Evolutionary conservation across 75 land plant genomes (phyloP).

Genomic region (Adiantum capillusveneris): DNA sequence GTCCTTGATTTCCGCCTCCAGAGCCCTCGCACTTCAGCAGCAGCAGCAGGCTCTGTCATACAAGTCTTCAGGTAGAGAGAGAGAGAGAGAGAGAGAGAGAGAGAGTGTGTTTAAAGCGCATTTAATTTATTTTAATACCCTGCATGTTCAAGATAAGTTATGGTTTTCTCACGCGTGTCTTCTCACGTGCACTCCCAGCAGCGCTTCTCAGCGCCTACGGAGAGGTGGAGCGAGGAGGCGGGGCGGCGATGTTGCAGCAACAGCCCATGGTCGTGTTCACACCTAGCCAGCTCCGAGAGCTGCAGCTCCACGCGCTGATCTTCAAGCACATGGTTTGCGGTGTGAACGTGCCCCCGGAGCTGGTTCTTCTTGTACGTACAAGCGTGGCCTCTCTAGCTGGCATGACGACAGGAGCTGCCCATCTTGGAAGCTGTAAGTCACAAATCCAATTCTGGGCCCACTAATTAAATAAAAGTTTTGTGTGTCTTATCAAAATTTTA

Average conservation of each 20-base stretch:
- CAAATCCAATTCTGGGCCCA: too few species aligned
- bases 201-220: neutral
- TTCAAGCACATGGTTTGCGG: constrained; percentile 71
- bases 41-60: constrained; percentile 7
- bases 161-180: too few species aligned
- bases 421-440: constrained; percentile 17
- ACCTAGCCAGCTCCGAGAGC: constrained; percentile 57
- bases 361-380: constrained; percentile 33
- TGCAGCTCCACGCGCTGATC: constrained; percentile 76
- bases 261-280: constrained; percentile 15
- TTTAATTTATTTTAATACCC: too few species aligned
- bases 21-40: constrained; percentile 15
- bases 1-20: constrained; percentile 18
- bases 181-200: neutral
- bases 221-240: constrained; percentile 10
- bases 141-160: too few species aligned
- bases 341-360: constrained; percentile 34
- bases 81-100: constrained; percentile 9
- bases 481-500: too few species aligned
- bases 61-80: neutral
- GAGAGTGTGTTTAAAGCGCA: too few species aligned
- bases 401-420: constrained; percentile 14
- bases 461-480: too few species aligned
- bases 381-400: constrained; percentile 27
- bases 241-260: constrained; percentile 10